Conservation (phyloP, 1,139 yeast species). For the Geotrichum histeridarum region DNA sequence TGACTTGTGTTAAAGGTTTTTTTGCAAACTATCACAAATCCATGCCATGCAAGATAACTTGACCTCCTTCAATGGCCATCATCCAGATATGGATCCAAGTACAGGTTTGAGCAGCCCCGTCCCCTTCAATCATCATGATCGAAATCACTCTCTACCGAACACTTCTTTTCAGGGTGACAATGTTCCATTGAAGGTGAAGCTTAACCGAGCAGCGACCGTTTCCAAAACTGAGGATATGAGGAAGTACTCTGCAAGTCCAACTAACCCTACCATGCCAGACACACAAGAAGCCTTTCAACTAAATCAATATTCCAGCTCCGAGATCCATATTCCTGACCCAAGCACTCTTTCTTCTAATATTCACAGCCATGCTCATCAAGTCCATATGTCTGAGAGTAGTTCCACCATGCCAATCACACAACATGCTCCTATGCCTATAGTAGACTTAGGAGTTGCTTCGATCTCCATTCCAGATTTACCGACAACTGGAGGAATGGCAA, state of each 20-base stretch:
- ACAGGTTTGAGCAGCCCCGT: background rate
- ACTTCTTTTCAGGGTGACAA: slow-evolving; percentile 17
- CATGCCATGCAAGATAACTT: slow-evolving; percentile 9
- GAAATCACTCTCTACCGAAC: slow-evolving; percentile 33
- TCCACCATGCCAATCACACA: slow-evolving; percentile 5
- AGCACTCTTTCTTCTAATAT: slow-evolving; percentile 1
- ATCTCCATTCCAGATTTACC: slow-evolving; percentile 15
- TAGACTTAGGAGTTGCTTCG: slow-evolving; percentile 4
- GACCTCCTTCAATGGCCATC: background rate
- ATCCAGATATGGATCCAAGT: background rate
- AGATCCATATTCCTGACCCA: background rate
- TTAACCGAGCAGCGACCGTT: slow-evolving; percentile 31
- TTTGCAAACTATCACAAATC: background rate
- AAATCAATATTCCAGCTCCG: background rate
- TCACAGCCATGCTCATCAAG: background rate
- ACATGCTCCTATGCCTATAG: slow-evolving; percentile 6
- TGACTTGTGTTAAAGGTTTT: background rate
- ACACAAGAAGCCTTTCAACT: background rate
- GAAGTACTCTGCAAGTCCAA: slow-evolving; percentile 4
- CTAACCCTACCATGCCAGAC: slow-evolving; percentile 8
- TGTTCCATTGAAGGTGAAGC: slow-evolving; percentile 20
- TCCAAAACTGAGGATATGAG: slow-evolving; percentile 17
- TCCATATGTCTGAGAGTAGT: background rate
- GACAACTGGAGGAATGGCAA: background rate
- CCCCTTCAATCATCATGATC: slow-evolving; percentile 26